Base-by-base conservation (phyloP, 192 early-diverging fungal species). In the Entophlyctis luteolus region DNA sequence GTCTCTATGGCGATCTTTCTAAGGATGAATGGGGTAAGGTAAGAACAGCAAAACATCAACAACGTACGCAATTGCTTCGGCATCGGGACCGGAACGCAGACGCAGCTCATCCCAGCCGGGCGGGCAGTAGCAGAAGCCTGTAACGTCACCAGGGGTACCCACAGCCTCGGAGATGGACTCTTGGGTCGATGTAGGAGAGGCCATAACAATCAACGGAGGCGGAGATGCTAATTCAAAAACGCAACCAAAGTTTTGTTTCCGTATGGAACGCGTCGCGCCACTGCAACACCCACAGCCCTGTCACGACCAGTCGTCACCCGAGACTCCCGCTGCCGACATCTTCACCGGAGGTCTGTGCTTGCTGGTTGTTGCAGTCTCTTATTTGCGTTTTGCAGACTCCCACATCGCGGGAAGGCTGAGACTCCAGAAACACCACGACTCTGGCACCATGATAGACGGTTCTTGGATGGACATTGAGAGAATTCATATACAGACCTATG, bases 401-500 rank as follows among this genome's bases (percentile, higher is more conserved):
- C n/a, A n/a, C n/a, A n/a, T n/a, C n/a, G n/a, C n/a, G n/a, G n/a
- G n/a, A n/a, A 55, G 71, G 8, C 56, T 67, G 25, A 20, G 63
- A 33, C 58, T 73, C 6, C 63, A 73, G 23, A 73, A 67, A 47
- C 55, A 67, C 37, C 2, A 31, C 2, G n/a, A n/a, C n/a, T n/a
- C n/a, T n/a, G n/a, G n/a, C n/a, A n/a, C n/a, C 45, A 57, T 58
- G 29, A 67, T 58, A 14, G 77, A 84, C 57, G 79, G 68, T 0
- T 58, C 77, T 58, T 96, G 92, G 94, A 91, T 93, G 82, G 96
- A 99, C 72, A 68, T 87, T 31, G 89, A 93, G 75, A 79, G 98
- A 52, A 84, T 84, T 46, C 88, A 93, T 48, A 68, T 98, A 37
- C 91, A 92, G 33, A 95, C 96, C n/a, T 98, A 98, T 76, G 98